Conservation (phyloP, 2,329 filamentous ascomycete species). For the Beauveria varroae region DNA sequence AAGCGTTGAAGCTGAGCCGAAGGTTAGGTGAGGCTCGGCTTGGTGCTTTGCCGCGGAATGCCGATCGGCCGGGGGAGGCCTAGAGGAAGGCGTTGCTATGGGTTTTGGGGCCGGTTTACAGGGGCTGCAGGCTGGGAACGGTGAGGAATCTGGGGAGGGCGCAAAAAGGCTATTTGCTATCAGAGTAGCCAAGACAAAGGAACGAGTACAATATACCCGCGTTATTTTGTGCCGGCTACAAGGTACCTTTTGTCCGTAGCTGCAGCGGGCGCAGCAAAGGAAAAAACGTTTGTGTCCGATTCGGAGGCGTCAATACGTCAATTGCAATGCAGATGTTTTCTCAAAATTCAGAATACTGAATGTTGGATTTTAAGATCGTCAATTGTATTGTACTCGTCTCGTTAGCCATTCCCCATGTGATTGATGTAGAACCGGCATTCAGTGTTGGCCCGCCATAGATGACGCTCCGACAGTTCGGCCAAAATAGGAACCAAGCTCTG, state of each 20-base stretch:
- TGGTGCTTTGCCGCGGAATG: constrained; percentile 10
- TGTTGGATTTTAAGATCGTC: neutral
- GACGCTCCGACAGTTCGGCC: neutral
- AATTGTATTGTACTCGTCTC: neutral
- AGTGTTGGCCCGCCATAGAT: neutral
- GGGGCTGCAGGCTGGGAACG: neutral
- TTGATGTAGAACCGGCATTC: neutral
- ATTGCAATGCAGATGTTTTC: neutral
- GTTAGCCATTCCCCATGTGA: neutral
- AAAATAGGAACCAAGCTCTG: constrained; percentile 1
- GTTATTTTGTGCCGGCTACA: neutral
- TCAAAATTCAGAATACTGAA: neutral
- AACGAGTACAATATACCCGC: neutral
- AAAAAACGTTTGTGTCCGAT: neutral
- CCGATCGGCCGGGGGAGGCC: constrained; percentile 4
- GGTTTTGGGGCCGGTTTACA: neutral
- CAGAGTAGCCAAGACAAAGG: neutral
- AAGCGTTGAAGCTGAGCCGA: constrained; percentile 8
- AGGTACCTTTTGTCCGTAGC: neutral
- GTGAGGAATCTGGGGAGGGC: neutral
- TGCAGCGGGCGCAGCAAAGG: neutral
- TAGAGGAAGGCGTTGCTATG: neutral
- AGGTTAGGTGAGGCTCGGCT: constrained; percentile 6
- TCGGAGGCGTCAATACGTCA: neutral
- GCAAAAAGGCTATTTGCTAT: constrained; percentile 3